Evolutionary conservation across 2,329 filamentous ascomycete genomes (phyloP).

Genomic region (Xylariaceae sp.): DNA sequence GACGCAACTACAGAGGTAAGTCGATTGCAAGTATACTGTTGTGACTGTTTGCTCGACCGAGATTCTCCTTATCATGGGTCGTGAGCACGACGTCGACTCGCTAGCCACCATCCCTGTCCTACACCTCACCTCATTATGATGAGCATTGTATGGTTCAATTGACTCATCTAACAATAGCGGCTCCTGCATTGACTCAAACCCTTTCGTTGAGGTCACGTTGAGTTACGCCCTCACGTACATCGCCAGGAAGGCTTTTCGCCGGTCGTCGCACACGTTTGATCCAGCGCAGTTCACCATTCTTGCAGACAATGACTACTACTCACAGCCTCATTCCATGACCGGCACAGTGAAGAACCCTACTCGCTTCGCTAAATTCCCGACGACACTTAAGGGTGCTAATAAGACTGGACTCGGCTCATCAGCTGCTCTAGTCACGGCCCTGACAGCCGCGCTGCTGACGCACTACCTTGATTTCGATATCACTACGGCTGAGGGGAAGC

Average conservation of each 20-base stretch:
- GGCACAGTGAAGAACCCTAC: conserved; percentile 39
- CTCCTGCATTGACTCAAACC: conserved; percentile 63
- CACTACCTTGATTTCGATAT: conserved; percentile 76
- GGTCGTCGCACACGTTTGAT: conserved; percentile 59
- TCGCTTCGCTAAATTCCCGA: conserved; percentile 79
- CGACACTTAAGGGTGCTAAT: conserved; percentile 78
- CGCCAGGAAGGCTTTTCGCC: conserved; percentile 50
- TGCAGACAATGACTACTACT: conserved; percentile 97
- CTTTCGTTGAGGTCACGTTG: conserved; percentile 91
- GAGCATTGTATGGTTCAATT: background rate
- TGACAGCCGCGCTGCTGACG: conserved; percentile 78
- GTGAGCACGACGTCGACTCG: background rate
- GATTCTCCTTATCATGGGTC: background rate
- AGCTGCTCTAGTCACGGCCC: conserved; percentile 87
- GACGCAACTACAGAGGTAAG: conserved; percentile 80
- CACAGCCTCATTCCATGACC: conserved; percentile 59
- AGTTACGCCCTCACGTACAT: conserved; percentile 88
- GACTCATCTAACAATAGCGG: conserved; percentile 47
- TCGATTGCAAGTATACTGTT: conserved; percentile 35
- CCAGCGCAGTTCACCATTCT: conserved; percentile 83
- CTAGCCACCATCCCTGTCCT: background rate
- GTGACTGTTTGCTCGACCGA: background rate
- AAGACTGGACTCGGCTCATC: conserved; percentile 97
- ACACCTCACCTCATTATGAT: too few species aligned
- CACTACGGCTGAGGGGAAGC: conserved; percentile 57